Conservation (phyloP, 345 rosid species). For the Eucalyptus cloeziana region DNA sequence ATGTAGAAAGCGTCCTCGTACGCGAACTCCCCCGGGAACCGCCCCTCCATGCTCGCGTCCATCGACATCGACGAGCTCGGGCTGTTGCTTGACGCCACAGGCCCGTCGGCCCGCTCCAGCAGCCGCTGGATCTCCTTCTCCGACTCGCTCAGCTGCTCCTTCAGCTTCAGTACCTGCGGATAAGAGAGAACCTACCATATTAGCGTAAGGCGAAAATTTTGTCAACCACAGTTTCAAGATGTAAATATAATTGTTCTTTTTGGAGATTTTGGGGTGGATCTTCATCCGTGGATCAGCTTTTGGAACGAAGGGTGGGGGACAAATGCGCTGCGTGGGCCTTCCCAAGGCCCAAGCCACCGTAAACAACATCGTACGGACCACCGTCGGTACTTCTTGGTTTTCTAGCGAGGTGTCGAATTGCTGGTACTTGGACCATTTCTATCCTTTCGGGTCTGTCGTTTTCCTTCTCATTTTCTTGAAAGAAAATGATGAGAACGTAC, state of each 20-base stretch:
- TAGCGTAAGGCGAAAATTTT: not conserved
- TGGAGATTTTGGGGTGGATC: not conserved
- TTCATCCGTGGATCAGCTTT: not conserved
- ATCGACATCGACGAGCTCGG: constrained; percentile 39
- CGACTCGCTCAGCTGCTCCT: constrained; percentile 30
- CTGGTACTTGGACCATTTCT: not conserved
- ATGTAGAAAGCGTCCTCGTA: constrained; percentile 31
- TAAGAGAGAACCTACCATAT: not conserved
- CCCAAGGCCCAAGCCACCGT: not conserved
- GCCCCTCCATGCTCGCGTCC: not conserved
- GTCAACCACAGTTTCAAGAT: not conserved
- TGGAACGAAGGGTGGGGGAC: not conserved
- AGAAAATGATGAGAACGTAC: not conserved
- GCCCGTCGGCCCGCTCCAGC: constrained; percentile 21
- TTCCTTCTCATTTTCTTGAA: not conserved
- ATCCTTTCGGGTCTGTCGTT: not conserved
- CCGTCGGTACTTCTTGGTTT: not conserved
- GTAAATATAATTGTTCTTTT: not conserved
- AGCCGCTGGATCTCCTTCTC: constrained; percentile 40
- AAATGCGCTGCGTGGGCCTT: not conserved
- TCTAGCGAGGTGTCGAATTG: not conserved
- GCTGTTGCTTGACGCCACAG: constrained; percentile 23
- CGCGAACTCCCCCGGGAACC: constrained; percentile 24
- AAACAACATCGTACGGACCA: constrained; percentile 8
- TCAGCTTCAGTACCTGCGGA: constrained; percentile 44